Percentiles rank a stretch among this genome's conserved stretches.
phyloP scores from a whole-genome alignment of 805 yeast species.

The Yarrowia sp. region DNA sequence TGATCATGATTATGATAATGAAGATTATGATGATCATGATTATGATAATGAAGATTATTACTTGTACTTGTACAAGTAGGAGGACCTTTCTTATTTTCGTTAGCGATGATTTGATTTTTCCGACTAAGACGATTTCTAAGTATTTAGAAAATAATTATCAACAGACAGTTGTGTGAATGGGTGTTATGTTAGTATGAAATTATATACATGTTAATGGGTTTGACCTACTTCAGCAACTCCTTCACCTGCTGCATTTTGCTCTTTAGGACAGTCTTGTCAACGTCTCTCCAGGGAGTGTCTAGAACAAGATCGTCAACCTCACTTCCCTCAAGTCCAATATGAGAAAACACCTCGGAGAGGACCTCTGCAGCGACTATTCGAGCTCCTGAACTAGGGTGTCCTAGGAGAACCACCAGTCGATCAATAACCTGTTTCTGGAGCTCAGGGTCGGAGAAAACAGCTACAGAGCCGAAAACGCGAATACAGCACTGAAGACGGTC shows the following conservation, averaged over 20 bases:
- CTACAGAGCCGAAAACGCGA: conserved; percentile 18
- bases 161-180: too few species aligned
- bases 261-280: conserved; percentile 8
- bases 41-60: too few species aligned
- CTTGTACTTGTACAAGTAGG: too few species aligned
- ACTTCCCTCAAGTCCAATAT: background rate
- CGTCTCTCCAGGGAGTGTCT: conserved; percentile 27
- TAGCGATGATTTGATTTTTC: too few species aligned
- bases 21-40: too few species aligned
- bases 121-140: too few species aligned
- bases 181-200: too few species aligned
- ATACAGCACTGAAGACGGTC: conserved; percentile 28
- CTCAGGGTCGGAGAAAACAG: background rate
- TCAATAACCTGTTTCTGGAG: conserved; percentile 14
- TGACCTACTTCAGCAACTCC: background rate
- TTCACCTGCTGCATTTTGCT: conserved; percentile 1
- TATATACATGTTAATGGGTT: too few species aligned
- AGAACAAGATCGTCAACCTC: conserved; percentile 11
- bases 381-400: conserved; percentile 11
- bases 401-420: conserved; percentile 1
- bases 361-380: conserved; percentile 12
- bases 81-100: too few species aligned
- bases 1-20: too few species aligned
- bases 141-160: too few species aligned
- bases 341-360: background rate